A percentile compares a stretch with the other conserved stretches of the same genome.
Evolutionary conservation across 2,329 filamentous ascomycete genomes (phyloP).

Genomic region (Sporothrix schenckii): DNA sequence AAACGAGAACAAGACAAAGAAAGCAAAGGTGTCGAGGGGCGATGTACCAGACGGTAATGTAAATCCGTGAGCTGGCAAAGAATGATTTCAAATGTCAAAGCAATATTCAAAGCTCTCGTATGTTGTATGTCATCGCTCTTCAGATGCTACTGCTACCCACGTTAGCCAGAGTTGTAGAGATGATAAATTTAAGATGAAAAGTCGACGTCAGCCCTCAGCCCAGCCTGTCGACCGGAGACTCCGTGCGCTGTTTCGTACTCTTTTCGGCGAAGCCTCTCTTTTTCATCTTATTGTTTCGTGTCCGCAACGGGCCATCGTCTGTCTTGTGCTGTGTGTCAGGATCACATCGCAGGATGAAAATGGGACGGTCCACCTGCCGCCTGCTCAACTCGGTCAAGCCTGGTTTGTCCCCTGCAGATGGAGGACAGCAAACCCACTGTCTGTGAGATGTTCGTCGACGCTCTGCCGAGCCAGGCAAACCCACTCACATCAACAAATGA

Average conservation of each 20-base stretch:
- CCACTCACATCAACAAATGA: slow-evolving; percentile 7
- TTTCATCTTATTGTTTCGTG: neutral
- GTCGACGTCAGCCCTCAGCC: neutral
- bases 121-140: no score
- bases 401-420: neutral
- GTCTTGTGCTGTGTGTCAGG: slow-evolving; percentile 17
- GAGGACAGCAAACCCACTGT: neutral
- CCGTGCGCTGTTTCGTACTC: slow-evolving; percentile 1
- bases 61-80: neutral
- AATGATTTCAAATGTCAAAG: no score
- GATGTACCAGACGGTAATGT: neutral
- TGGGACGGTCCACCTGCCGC: neutral
- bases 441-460: neutral
- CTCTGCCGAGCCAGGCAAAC: neutral
- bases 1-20: neutral
- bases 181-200: neutral
- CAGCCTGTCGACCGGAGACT: neutral
- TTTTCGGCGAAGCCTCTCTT: no score
- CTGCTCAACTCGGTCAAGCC: slow-evolving; percentile 15
- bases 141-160: neutral
- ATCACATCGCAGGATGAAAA: neutral
- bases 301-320: neutral
- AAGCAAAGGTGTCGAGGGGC: neutral
- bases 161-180: neutral
- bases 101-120: no score